Evolutionary conservation across 345 rosid species (phyloP), one percentile per base, ranked within the genome.

Genomic region (Erodium maritimum): DNA sequence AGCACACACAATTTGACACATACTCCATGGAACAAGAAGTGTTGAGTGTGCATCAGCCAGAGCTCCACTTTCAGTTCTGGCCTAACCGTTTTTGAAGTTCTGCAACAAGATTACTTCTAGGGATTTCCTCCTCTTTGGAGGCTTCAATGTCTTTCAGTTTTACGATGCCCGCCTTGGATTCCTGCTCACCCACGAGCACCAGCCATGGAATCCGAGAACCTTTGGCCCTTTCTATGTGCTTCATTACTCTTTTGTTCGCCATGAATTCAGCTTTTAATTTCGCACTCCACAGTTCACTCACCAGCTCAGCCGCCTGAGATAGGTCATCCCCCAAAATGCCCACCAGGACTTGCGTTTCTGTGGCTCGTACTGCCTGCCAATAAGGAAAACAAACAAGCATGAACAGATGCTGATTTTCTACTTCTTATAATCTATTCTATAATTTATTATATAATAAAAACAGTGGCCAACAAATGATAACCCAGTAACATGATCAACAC

Each of bases 301-400:
- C 95, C 67, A 88, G 72, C 66, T 84, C 90, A 0, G 94, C 85
- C 22, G 86, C 81, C 68, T 63, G 55, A 0, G 77, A 61, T 8
- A 86, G 68, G 46, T 80, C 76, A 37, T 83, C 82, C 17, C 90
- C 93, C 17, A 67, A 67, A 66, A 86, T 69, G 62, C 78, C 71
- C 57, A 91, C 80, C 67, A 84, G 76, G 3, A 84, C 89, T 53
- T 91, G 85, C 1, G 94, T 91, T 78, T 84, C 95, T 2, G 86
- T 77, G 21, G 91, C 75, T 59, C 90, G 71, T n/a, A 72, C 71
- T 48, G 67, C 69, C 93, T 91, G 79, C 56, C 60, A 67, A 65
- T 52, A 13, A 12, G 46, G 13, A 42, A 23, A 56, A 16, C 2
- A 53, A 23, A 56, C 56, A 1, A 56, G 60, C 48, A 19, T 48